Evolutionary conservation across 805 yeast genomes (phyloP), one percentile per base, ranked within the genome.

Genomic region (Yarrowia phangngaensis): DNA sequence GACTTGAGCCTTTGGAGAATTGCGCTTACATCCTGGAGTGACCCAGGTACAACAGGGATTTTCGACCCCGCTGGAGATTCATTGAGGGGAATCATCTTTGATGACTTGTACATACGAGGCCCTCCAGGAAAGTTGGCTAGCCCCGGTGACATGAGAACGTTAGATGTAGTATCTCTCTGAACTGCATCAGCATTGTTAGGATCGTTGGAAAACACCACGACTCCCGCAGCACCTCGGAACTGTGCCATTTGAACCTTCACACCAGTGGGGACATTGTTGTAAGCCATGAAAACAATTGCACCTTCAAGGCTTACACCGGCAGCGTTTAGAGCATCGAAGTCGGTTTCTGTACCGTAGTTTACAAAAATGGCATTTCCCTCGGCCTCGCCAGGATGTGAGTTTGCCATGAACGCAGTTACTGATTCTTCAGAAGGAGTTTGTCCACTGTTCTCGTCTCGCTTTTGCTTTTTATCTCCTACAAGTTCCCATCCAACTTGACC

Each of bases 91-190:
- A 78, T 67, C 11, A 69, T 59, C 50, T 70, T 68, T 12, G 68
- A 68, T 34, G 65, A 65, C 50, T 64, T 62, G 16, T 67, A 68
- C 29, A 66, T 66, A 16, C 75, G 67, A 0, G 81, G 70, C 80
- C 82, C 79, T 2, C 94, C 95, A 0, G 95, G 95, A 3, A 84
- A 73, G 26, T 84, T 61, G 3, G 87, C 75, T 62, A 88, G 92
- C 7, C 97, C 97, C 1, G 90, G 76, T 51, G 77, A 74, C 47
- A 22, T 20, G 29, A 65, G 65, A 50, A 80, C 77, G 0, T 81
- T 72, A 26, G 76, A 63, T 0, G 60, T 60, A 4, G 58, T 34
- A 29, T 58, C 72, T 40, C 75, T 70, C 57, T 75, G 76, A 22
- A 82, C 74, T 1, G 75, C 67, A 24, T 69, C 62, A 2, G 67